phyloP scores from a whole-genome alignment of 306 rosid species.

The Lagenaria siceraria region DNA sequence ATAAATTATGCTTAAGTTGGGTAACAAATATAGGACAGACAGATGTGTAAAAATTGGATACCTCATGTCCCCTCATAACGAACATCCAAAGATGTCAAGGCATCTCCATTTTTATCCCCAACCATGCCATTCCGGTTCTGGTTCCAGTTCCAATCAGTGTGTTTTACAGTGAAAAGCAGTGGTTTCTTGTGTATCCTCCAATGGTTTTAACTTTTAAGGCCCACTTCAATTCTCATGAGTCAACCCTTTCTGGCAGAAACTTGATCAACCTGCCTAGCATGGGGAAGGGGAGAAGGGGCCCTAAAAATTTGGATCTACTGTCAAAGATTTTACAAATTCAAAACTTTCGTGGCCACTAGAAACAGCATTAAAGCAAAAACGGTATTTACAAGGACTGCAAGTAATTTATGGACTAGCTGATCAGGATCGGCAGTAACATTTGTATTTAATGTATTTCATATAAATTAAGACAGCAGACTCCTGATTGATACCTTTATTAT shows the following conservation, averaged over 20 bases:
- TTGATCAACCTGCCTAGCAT: neutral
- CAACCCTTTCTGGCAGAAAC: neutral
- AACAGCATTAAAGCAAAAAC: neutral
- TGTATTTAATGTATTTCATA: neutral
- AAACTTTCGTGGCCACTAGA: neutral
- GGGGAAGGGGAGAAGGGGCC: neutral
- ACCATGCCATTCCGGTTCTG: neutral
- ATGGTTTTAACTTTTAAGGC: slow-evolving; percentile 1
- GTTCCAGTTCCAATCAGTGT: neutral
- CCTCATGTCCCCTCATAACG: neutral
- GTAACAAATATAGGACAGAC: neutral
- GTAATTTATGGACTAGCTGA: neutral
- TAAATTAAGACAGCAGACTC: neutral
- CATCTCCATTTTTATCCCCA: neutral
- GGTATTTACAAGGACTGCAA: neutral
- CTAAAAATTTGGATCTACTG: neutral
- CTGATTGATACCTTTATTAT: slow-evolving; percentile 6
- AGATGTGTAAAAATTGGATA: neutral
- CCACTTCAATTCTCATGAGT: neutral
- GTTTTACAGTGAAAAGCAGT: neutral
- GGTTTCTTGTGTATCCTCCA: neutral
- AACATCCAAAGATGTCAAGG: neutral
- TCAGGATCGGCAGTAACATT: neutral
- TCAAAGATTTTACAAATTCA: neutral
- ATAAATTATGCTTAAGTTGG: neutral